These are phyloP conservation scores for Dioscorea alata DNA, from an alignment of 106 monocot species.

Conservation along the genomic window DNA sequence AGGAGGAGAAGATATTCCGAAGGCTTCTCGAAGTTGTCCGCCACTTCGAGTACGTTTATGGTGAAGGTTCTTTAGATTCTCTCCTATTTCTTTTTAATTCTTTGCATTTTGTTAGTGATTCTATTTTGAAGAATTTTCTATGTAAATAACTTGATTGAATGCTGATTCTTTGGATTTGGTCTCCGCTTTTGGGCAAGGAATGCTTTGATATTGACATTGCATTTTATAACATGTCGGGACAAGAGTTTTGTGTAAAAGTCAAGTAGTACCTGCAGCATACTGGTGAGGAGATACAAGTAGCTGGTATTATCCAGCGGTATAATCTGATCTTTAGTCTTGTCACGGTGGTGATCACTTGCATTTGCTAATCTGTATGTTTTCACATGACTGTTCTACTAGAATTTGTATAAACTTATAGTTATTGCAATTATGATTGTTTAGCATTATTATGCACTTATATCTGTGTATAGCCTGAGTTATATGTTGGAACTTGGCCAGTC, in stretches of 20 bases:
- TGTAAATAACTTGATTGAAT: neutral
- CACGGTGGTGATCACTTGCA: too few relatives aligned
- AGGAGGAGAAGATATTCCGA: conserved; percentile 72
- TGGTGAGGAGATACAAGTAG: too few relatives aligned
- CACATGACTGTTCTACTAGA: neutral
- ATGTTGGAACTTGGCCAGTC: neutral
- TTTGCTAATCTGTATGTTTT: neutral
- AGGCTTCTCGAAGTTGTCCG: conserved; percentile 57
- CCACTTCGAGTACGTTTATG: conserved; percentile 54
- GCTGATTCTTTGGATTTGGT: neutral
- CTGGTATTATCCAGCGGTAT: conserved; percentile 83
- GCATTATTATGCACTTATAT: too few relatives aligned
- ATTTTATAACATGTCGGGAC: conserved; percentile 83
- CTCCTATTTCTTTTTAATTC: neutral
- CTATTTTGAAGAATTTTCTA: too few relatives aligned
- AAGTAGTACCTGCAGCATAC: conserved; percentile 68
- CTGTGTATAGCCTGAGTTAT: too few relatives aligned
- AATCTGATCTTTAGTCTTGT: neutral
- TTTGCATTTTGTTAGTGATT: too few relatives aligned
- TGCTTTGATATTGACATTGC: conserved; percentile 94
- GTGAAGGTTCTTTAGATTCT: conserved; percentile 47
- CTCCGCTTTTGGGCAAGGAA: conserved; percentile 76
- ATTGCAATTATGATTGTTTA: too few relatives aligned
- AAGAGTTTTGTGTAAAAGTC: conserved; percentile 81
- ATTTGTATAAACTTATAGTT: neutral